Base-by-base conservation (phyloP, 305 asterid genomes). In the Fraxinus baroniana region DNA sequence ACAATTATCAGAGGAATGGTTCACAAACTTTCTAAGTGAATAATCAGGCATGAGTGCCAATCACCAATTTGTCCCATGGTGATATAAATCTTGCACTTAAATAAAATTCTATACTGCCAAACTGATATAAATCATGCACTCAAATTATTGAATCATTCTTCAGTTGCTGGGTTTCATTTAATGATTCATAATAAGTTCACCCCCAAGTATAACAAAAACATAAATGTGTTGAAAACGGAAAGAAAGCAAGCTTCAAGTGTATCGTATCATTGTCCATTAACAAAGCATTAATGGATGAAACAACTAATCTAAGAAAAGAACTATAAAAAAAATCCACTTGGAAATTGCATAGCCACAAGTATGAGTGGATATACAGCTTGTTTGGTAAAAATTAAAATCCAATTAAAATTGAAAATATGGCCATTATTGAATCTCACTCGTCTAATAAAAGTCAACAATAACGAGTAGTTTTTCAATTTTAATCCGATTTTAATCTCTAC, bases 1-100 rank as follows among this genome's bases (percentile, higher is more conserved):
- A 73, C 33, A 64, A 81, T 10, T 28, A 75, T 83, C 87, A 84
- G 84, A 82, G 81, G 57, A 84, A 35, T 64, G 7, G 62, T 44
- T 74, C 79, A 57, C 44, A 37, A 8, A 74, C 18, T 68, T 72
- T 64, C 73, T 64, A 77, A 60, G 46, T 68, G 64, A 84, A 73
- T 35, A 17, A 73, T 68, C 28, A 72, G 86, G 77, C 70, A 60
- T 78, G 81, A 85, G 64, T 15, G 81, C 33, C 81, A 62, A 75
- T 57, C 81, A 76, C 8, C 64, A 46, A 46, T 46, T 46, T 46
- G 57, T 13, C 57, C 57, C 57, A 46, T 46, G 13, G 57, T 46
- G 57, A 46, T 46, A 46, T 46, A 46, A 46, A 13, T 46, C 18
- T 46, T 46, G 57, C 57, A 46, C 57, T 46, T 46, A 13, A 46